These are phyloP conservation scores for Mycena alexandri DNA, from an alignment of 768 basidiomycete genomes.

Conservation along the genomic window DNA sequence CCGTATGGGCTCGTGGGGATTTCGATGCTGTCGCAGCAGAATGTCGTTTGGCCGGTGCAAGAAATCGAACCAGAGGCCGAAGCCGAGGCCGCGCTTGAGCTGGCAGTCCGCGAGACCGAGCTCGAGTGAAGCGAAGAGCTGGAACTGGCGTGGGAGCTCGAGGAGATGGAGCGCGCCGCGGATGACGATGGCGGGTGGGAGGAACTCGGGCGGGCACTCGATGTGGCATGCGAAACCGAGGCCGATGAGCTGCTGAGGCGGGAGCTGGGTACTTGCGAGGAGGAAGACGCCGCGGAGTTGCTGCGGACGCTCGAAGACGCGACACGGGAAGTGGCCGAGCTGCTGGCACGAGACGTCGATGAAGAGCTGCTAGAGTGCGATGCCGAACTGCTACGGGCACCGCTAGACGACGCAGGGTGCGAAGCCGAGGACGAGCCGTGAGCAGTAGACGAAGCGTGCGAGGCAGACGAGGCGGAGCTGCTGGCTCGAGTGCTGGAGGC, in stretches of 20 bases:
- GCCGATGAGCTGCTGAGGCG: too few species aligned
- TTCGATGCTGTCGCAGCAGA: not conserved
- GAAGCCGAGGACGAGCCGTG: not conserved
- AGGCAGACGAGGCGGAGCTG: slow-evolving; percentile 9
- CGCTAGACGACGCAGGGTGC: not conserved
- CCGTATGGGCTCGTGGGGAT: too few species aligned
- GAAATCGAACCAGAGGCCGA: too few species aligned
- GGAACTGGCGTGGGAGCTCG: too few species aligned
- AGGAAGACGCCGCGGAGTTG: too few species aligned
- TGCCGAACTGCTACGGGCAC: not conserved
- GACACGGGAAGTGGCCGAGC: not conserved
- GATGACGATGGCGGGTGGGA: too few species aligned
- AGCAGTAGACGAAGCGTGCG: not conserved
- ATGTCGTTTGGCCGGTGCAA: too few species aligned
- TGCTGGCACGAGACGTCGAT: not conserved
- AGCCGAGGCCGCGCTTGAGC: slow-evolving; percentile 12
- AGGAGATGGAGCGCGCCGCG: too few species aligned
- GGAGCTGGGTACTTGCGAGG: too few species aligned
- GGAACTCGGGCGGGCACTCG: too few species aligned
- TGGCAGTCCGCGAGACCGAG: slow-evolving; percentile 10
- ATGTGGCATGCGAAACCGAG: too few species aligned
- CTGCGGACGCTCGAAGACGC: too few species aligned
- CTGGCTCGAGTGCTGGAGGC: slow-evolving; percentile 2
- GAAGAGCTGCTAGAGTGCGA: not conserved
- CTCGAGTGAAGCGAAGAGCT: not conserved